Percentiles rank a stretch among this genome's conserved stretches.
These are phyloP conservation scores for Arctium lappa DNA, from an alignment of 129 eudicot species.

Conservation along the genomic window DNA sequence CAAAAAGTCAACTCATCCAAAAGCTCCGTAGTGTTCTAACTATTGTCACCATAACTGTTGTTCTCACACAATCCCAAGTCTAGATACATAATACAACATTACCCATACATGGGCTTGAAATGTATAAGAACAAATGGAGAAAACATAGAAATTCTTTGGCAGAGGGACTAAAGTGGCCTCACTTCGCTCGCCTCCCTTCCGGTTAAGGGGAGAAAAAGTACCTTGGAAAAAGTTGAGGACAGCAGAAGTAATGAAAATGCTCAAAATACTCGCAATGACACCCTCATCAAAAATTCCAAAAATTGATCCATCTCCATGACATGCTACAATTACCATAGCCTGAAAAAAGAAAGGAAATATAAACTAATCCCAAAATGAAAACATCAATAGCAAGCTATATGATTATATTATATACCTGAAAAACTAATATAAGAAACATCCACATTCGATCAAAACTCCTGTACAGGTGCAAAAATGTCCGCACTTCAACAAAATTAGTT, in stretches of 20 bases:
- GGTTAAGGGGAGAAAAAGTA: slow-evolving; percentile 17
- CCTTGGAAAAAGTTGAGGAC: slow-evolving; percentile 81
- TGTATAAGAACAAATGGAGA: neutral
- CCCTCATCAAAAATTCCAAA: slow-evolving; percentile 53
- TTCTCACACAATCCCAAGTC: neutral
- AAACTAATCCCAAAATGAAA: neutral
- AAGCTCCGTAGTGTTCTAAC: neutral
- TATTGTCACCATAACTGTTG: neutral
- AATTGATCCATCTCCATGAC: slow-evolving; percentile 71
- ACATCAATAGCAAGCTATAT: slow-evolving; percentile 1
- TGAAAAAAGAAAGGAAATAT: slow-evolving; percentile 26
- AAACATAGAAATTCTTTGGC: neutral
- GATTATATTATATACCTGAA: slow-evolving; percentile 61
- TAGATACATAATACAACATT: neutral
- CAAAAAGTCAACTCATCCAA: neutral
- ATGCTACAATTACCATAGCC: slow-evolving; percentile 95
- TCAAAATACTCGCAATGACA: slow-evolving; percentile 63
- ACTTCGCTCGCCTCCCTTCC: too few species aligned
- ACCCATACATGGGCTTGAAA: neutral
- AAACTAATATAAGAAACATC: slow-evolving; percentile 75
- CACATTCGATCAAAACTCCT: slow-evolving; percentile 97
- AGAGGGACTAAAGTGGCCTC: too few species aligned
- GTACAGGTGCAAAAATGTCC: slow-evolving; percentile 88
- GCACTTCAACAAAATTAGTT: slow-evolving; percentile 92
- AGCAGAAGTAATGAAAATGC: slow-evolving; percentile 90